These are phyloP conservation scores for Isatis tinctoria DNA, from an alignment of 345 rosid genomes.

Conservation along the genomic window DNA sequence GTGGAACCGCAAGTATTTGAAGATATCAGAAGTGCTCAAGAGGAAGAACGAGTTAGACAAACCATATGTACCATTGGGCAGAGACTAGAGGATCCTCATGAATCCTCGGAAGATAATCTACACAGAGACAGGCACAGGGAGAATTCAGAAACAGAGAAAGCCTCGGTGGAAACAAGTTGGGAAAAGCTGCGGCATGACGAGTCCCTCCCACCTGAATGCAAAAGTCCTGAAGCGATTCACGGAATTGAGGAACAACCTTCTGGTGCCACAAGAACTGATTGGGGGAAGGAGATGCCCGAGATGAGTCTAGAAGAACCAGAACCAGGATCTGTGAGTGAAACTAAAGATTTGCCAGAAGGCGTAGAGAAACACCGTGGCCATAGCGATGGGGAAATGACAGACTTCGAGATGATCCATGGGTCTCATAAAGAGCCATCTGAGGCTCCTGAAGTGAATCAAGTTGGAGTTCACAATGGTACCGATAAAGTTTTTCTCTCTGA, in stretches of 20 bases:
- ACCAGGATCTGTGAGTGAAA: conserved; percentile 2
- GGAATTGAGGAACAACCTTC: conserved; percentile 14
- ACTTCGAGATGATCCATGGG: conserved; percentile 4
- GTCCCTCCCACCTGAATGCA: neutral
- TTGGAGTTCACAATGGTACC: conserved; percentile 28
- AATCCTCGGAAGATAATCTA: neutral
- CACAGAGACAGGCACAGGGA: neutral
- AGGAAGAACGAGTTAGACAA: conserved; percentile 5
- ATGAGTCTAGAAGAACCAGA: conserved; percentile 7
- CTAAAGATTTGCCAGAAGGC: conserved; percentile 17
- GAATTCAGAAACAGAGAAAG: conserved; percentile 17
- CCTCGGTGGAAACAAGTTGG: conserved; percentile 9
- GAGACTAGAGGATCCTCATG: conserved; percentile 8
- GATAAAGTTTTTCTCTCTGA: conserved; percentile 29
- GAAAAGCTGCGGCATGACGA: conserved; percentile 11
- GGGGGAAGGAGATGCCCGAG: conserved; percentile 15
- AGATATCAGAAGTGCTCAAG: conserved; percentile 23
- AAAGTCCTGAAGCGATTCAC: conserved; percentile 3
- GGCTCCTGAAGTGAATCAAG: conserved; percentile 17
- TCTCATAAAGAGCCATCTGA: conserved; percentile 21
- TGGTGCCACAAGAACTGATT: conserved; percentile 13
- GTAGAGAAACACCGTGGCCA: conserved; percentile 39
- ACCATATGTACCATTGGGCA: neutral
- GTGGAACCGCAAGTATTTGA: neutral
- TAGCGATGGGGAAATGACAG: conserved; percentile 23